Conservation (phyloP, 345 rosid species). For the Mercurialis annua region DNA sequence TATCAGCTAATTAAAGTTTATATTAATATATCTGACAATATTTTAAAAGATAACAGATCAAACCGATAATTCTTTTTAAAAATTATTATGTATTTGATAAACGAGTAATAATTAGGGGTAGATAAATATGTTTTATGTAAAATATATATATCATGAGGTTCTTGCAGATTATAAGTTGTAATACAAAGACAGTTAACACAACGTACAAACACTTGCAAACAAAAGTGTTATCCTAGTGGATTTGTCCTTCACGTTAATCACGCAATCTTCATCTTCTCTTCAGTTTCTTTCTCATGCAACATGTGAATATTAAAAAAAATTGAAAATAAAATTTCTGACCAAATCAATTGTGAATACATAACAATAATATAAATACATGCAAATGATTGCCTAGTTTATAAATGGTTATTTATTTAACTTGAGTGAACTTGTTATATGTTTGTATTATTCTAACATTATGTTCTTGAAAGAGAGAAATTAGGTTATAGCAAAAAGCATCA, state of each 20-base stretch:
- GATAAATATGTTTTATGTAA: too few species aligned
- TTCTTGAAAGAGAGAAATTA: not conserved
- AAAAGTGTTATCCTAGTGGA: conserved; percentile 20
- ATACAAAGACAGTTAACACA: conserved; percentile 34
- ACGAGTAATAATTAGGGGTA: too few species aligned
- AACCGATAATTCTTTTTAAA: too few species aligned
- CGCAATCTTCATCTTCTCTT: conserved; percentile 29
- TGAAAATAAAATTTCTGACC: too few species aligned
- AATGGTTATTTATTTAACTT: not conserved
- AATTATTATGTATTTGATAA: too few species aligned
- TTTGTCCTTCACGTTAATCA: conserved; percentile 44
- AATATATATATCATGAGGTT: conserved; percentile 42
- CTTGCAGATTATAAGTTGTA: conserved; percentile 32
- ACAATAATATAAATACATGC: not conserved
- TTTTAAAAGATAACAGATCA: too few species aligned
- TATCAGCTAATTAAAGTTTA: too few species aligned
- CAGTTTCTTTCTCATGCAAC: not conserved
- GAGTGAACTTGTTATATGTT: conserved; percentile 8
- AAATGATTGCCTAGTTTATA: conserved; percentile 20
- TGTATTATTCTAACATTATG: not conserved
- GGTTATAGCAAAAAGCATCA: conserved; percentile 23
- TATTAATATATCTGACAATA: too few species aligned
- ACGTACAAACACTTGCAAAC: conserved; percentile 14
- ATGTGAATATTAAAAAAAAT: too few species aligned
- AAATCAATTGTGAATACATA: too few species aligned